These are phyloP conservation scores for Boletellus deceptivus DNA, from an alignment of 1,284 basidiomycete species.

Conservation along the genomic window DNA sequence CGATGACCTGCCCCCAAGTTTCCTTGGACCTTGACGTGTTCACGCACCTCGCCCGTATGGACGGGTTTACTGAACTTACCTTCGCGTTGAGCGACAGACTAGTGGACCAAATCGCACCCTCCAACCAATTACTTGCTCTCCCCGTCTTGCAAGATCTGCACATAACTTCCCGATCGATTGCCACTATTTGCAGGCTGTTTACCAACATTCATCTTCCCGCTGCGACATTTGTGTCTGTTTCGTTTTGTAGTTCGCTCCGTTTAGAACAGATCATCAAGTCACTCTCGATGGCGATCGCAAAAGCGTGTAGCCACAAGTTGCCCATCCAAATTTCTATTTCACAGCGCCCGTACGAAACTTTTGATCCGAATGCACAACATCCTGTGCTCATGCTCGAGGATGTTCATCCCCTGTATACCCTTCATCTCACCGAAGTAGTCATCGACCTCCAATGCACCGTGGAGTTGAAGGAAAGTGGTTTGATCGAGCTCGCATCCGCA, in stretches of 20 bases:
- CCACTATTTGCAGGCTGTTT: neutral
- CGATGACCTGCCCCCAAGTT: neutral
- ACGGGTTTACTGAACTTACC: neutral
- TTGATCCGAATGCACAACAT: neutral
- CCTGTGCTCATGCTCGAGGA: neutral
- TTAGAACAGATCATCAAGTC: neutral
- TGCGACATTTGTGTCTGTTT: neutral
- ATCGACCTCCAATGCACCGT: neutral
- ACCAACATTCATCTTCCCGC: neutral
- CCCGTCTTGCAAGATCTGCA: neutral
- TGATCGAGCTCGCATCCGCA: neutral
- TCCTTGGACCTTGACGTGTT: neutral
- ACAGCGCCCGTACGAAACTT: neutral
- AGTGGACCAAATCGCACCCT: neutral
- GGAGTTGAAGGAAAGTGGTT: neutral
- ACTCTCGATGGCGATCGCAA: neutral
- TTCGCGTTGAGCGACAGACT: neutral
- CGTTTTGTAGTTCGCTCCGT: neutral
- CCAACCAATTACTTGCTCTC: neutral
- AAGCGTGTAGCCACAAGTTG: neutral
- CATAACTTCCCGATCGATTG: neutral
- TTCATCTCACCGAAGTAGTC: neutral
- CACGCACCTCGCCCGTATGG: neutral
- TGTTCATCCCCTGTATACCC: neutral
- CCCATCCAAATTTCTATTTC: neutral